phyloP scores from a whole-genome alignment of 225 moss, liverwort and hornwort species.

The Sphagnum tenellum region DNA sequence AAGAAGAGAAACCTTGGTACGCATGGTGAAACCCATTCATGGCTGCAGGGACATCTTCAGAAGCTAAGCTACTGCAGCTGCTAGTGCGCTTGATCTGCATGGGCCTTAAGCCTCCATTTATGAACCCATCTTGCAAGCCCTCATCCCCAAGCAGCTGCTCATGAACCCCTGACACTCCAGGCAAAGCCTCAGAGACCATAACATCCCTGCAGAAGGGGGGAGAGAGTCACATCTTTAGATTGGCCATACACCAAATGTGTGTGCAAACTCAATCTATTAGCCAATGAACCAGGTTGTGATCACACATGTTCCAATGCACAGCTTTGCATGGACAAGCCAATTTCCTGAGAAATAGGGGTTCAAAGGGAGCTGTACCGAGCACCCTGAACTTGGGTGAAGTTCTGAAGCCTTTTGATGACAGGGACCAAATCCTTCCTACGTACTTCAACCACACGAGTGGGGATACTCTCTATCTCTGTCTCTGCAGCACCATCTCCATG shows the following conservation, averaged over 20 bases:
- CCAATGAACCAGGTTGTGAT: too few relatives aligned
- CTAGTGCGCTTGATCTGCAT: constrained; percentile 57
- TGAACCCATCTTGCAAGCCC: constrained; percentile 38
- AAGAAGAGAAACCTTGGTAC: constrained; percentile 60
- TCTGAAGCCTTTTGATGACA: constrained; percentile 82
- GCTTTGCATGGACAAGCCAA: too few relatives aligned
- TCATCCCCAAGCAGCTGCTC: constrained; percentile 65
- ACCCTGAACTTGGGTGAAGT: constrained; percentile 71
- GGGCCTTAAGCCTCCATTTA: constrained; percentile 32
- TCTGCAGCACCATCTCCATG: constrained; percentile 47
- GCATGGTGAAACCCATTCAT: constrained; percentile 76
- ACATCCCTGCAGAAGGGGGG: constrained; percentile 31
- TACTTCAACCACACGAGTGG: constrained; percentile 81
- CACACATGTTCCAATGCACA: too few relatives aligned
- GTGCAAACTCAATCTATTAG: too few relatives aligned
- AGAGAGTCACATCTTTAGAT: too few relatives aligned
- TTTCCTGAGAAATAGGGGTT: background rate
- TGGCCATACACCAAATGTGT: too few relatives aligned
- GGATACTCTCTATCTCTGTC: constrained; percentile 77
- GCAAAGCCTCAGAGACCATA: constrained; percentile 40
- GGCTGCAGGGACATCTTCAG: constrained; percentile 60
- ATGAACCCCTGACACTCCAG: constrained; percentile 42
- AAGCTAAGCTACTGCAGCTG: constrained; percentile 84
- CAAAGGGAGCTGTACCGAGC: constrained; percentile 39
- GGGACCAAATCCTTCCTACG: constrained; percentile 89